Evolutionary conservation across 192 early-diverging fungal genomes (phyloP), one percentile per base, ranked within the genome.

Genomic region (Rhizophagus sp.): DNA sequence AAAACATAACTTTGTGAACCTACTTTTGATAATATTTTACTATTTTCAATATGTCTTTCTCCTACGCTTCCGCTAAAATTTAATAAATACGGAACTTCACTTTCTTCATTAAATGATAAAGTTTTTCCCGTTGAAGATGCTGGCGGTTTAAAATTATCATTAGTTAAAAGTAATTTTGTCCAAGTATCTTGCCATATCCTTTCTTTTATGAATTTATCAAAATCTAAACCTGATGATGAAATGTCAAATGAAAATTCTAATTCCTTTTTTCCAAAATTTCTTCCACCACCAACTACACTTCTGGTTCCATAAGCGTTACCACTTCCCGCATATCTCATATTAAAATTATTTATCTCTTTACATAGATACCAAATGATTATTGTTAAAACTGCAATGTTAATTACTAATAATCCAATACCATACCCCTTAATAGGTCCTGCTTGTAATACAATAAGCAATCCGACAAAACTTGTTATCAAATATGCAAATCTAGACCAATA

Each of bases 141-240:
- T 36, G 89, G 85, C 76, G 91, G 84, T 57, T 90, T 85, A 81
- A 89, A 91, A 67, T 88, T 83, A 27, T 89, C 88, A 77, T 86
- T 87, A 13, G 85, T 88, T 24, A 92, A 80, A 33, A 92, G 75
- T 4, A 88, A 85, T 41, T 88, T 89, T 3, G 89, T 89, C 91
- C 91, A 92, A 17, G 91, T 91, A 44, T 92, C 91, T 81, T 92
- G 91, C 91, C 91, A 92, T 68, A 92, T 87, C 5, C 91, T 84
- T 30, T 79, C 61, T 76, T 83, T 86, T n/a, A 88, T 83, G 19
- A 79, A 81, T 69, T 86, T 86, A 65, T 76, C 74, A 39, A 81
- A 83, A 77, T 86, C 81, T 19, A 83, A 74, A 30, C 78, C 80
- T 25, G 83, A 73, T 75, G 88, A 89, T 52, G 87, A 88, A 25